phyloP scores from a whole-genome alignment of 129 eudicot species.

The Tagetes patula region DNA sequence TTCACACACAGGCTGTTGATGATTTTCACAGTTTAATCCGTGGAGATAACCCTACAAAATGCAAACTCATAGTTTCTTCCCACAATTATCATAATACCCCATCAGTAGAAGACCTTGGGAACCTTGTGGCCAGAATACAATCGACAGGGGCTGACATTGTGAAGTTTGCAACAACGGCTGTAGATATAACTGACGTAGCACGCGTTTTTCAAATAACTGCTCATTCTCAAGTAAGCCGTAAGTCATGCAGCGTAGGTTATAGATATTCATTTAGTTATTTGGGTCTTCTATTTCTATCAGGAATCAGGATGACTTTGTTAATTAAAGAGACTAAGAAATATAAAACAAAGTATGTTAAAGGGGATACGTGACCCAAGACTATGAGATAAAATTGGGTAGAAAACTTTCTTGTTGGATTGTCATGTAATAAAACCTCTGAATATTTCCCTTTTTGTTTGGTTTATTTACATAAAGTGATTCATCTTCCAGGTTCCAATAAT shows the following conservation, averaged over 20 bases:
- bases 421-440: background rate
- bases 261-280: conserved; percentile 11
- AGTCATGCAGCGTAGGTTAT: conserved; percentile 31
- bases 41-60: conserved; percentile 64
- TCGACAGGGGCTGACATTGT: conserved; percentile 97
- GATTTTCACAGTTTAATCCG: conserved; percentile 51
- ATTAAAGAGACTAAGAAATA: background rate
- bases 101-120: conserved; percentile 78
- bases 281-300: background rate
- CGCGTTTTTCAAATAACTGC: conserved; percentile 82
- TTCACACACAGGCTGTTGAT: conserved; percentile 60
- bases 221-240: conserved; percentile 85
- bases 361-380: background rate
- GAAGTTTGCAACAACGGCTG: conserved; percentile 89
- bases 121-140: conserved; percentile 88
- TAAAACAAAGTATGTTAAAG: background rate
- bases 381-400: background rate
- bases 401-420: background rate
- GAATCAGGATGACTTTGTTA: background rate
- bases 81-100: conserved; percentile 89
- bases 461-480: background rate
- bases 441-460: background rate
- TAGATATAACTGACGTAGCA: conserved; percentile 84
- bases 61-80: conserved; percentile 84
- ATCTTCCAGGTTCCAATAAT: conserved; percentile 82